These are phyloP conservation scores for Lachancea lanzarotensis DNA, from an alignment of 805 yeast species.

Conservation along the genomic window DNA sequence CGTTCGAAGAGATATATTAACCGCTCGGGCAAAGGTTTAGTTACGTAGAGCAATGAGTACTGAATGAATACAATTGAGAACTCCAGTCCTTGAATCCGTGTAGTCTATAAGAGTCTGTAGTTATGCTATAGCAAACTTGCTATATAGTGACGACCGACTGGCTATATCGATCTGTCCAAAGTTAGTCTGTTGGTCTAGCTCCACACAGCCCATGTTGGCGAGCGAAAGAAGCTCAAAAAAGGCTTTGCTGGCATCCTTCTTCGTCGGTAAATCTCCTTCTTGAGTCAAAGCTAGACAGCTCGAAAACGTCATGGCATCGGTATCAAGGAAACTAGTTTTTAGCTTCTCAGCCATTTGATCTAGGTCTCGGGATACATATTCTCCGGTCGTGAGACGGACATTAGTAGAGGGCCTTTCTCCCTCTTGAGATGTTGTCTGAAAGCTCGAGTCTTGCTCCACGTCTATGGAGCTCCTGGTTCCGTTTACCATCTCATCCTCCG, in stretches of 20 bases:
- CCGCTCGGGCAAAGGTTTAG: background rate
- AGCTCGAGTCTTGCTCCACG: conserved; percentile 5
- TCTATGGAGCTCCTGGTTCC: conserved; percentile 10
- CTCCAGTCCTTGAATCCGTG: too few relatives aligned
- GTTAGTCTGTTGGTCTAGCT: conserved; percentile 50
- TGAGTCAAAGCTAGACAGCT: conserved; percentile 1
- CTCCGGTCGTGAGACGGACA: conserved; percentile 8
- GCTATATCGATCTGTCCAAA: conserved; percentile 55
- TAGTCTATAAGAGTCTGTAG: background rate
- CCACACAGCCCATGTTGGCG: conserved; percentile 69
- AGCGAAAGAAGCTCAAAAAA: conserved; percentile 80
- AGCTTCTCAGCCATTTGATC: conserved; percentile 26
- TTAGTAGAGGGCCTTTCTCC: background rate
- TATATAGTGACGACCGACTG: conserved; percentile 38
- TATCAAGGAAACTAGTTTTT: conserved; percentile 15
- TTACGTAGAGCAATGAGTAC: too few relatives aligned
- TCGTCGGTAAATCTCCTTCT: conserved; percentile 12
- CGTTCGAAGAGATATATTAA: background rate
- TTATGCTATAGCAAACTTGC: conserved; percentile 23
- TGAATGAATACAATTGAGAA: too few relatives aligned
- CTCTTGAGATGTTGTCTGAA: background rate
- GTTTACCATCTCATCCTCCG: conserved; percentile 6
- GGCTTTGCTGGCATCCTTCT: conserved; percentile 31
- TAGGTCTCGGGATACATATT: conserved; percentile 23
- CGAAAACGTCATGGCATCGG: conserved; percentile 2